Conservation (phyloP, 768 basidiomycete genomes). For the Boletellus sp. region DNA sequence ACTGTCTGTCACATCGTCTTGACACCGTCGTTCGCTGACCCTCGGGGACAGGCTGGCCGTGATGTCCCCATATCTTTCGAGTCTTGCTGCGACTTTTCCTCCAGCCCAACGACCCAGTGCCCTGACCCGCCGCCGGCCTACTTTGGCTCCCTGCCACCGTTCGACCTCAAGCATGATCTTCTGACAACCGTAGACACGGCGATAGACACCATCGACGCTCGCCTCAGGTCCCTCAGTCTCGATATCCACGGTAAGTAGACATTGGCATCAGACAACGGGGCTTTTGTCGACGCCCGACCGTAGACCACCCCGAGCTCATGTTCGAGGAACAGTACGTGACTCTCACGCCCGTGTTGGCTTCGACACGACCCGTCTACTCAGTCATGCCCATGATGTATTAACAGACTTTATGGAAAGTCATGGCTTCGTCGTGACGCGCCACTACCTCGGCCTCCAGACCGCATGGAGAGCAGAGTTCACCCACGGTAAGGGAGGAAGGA, state of each 20-base stretch:
- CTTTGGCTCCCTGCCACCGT: slow-evolving; percentile 17
- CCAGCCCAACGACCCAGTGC: slow-evolving; percentile 18
- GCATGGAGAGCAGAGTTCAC: slow-evolving; percentile 76
- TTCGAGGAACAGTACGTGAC: slow-evolving; percentile 60
- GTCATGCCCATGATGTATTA: slow-evolving; percentile 69
- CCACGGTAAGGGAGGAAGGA: slow-evolving; percentile 55
- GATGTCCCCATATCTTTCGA: slow-evolving; percentile 33
- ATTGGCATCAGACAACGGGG: background rate
- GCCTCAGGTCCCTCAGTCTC: slow-evolving; percentile 63
- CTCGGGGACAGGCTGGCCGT: slow-evolving; percentile 7
- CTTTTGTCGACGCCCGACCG: slow-evolving; percentile 17
- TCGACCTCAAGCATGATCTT: slow-evolving; percentile 34
- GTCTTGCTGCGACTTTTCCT: slow-evolving; percentile 44
- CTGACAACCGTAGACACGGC: slow-evolving; percentile 49
- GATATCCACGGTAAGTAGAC: slow-evolving; percentile 61
- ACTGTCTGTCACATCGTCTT: slow-evolving; percentile 8
- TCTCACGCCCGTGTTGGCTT: background rate
- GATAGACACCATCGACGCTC: slow-evolving; percentile 47
- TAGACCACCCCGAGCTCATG: slow-evolving; percentile 63
- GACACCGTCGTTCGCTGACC: background rate
- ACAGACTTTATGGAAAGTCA: slow-evolving; percentile 62
- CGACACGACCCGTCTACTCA: slow-evolving; percentile 26
- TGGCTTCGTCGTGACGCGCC: slow-evolving; percentile 67
- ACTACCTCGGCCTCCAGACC: slow-evolving; percentile 68
- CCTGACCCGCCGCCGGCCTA: slow-evolving; percentile 44